These are phyloP conservation scores for Chlorella sp. DNA, from an alignment of 139 green algal species.

Conservation along the genomic window DNA sequence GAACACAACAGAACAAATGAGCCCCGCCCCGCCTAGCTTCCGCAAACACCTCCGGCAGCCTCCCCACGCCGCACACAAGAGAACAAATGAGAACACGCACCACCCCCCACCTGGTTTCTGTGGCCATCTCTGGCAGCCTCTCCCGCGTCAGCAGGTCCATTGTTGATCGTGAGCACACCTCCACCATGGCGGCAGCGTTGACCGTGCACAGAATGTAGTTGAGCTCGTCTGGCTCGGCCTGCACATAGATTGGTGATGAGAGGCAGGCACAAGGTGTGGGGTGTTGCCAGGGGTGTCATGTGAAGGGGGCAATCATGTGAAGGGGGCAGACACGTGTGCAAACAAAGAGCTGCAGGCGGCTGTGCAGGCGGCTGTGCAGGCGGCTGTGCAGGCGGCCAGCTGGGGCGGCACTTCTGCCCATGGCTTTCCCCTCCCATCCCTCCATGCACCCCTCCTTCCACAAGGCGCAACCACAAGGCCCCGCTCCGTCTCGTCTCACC, in stretches of 20 bases:
- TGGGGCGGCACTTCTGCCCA: too few species aligned
- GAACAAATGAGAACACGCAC: background rate
- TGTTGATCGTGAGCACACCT: slow-evolving; percentile 39
- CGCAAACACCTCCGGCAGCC: slow-evolving; percentile 48
- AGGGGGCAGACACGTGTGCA: background rate
- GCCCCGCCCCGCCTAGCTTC: slow-evolving; percentile 40
- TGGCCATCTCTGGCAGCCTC: slow-evolving; percentile 48
- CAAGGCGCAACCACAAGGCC: too few species aligned
- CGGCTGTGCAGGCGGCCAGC: too few species aligned
- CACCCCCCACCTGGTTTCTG: slow-evolving; percentile 43
- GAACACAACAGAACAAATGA: background rate
- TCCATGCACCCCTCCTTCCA: too few species aligned
- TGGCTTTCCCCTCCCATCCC: too few species aligned
- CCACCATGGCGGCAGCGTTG: slow-evolving; percentile 58
- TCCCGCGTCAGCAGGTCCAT: slow-evolving; percentile 48
- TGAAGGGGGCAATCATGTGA: background rate
- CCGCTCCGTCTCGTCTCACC: too few species aligned
- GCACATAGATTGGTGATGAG: background rate
- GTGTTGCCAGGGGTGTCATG: too few species aligned
- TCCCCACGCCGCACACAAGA: background rate
- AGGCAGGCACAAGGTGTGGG: too few species aligned
- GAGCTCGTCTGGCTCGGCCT: slow-evolving; percentile 50
- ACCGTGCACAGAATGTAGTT: slow-evolving; percentile 64
- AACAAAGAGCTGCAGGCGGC: background rate
- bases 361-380: too few species aligned